Percentiles rank a stretch among this genome's conserved stretches.
Conservation (phyloP, 768 basidiomycete species). For the Pleurotus tuoliensis region DNA sequence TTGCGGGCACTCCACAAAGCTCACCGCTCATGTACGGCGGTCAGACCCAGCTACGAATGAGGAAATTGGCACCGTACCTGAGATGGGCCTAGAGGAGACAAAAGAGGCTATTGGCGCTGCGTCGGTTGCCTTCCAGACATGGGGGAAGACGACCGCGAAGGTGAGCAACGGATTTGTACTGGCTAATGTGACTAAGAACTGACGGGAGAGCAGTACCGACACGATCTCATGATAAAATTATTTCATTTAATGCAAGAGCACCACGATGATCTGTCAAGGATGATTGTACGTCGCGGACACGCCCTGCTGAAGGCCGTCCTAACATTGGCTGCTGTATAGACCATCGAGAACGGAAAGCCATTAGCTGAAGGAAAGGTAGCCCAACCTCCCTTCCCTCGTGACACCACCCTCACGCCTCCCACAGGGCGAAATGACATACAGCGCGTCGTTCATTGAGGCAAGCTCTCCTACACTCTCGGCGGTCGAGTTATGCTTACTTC, state of each 20-base stretch:
- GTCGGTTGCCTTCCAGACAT: conserved; percentile 71
- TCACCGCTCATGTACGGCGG: background rate
- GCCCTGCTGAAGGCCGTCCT: conserved; percentile 6
- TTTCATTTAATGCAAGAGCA: conserved; percentile 77
- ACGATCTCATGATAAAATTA: conserved; percentile 80
- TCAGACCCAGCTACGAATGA: conserved; percentile 87
- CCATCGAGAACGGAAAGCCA: conserved; percentile 94
- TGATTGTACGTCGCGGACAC: conserved; percentile 58
- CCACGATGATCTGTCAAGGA: conserved; percentile 79
- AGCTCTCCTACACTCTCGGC: conserved; percentile 14
- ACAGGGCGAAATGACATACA: conserved; percentile 81
- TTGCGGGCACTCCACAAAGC: background rate
- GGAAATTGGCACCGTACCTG: conserved; percentile 80
- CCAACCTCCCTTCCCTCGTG: background rate
- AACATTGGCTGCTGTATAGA: conserved; percentile 44
- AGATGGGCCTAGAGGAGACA: conserved; percentile 85
- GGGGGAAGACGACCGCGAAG: conserved; percentile 87
- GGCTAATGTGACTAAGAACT: background rate
- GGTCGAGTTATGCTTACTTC: conserved; percentile 1
- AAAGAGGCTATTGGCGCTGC: conserved; percentile 84
- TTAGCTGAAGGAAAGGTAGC: conserved; percentile 75
- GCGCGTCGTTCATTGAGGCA: conserved; percentile 81
- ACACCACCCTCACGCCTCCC: conserved; percentile 1
- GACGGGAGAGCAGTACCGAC: conserved; percentile 52
- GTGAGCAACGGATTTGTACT: conserved; percentile 32